phyloP scores from a whole-genome alignment of 2,329 filamentous ascomycete genomes.

The Rhynchosporium secalis region DNA sequence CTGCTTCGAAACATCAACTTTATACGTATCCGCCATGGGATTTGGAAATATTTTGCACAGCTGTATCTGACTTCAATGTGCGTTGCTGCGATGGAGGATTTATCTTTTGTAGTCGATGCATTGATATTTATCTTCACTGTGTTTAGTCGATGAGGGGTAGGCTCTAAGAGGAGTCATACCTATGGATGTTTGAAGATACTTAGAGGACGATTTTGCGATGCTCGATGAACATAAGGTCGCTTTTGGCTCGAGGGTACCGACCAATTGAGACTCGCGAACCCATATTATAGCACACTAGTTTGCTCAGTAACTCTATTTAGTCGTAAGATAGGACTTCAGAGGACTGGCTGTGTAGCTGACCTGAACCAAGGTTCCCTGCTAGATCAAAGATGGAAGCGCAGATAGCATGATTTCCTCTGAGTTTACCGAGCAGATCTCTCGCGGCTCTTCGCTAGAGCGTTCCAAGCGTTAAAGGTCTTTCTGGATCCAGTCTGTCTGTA shows the following conservation, averaged over 20 bases:
- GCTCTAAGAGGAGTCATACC: not conserved
- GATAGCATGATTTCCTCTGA: constrained; percentile 77
- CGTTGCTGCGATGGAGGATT: constrained; percentile 11
- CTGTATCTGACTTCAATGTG: constrained; percentile 35
- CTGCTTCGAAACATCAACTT: constrained; percentile 45
- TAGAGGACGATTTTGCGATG: constrained; percentile 48
- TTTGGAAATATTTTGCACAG: constrained; percentile 43
- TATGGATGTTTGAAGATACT: not conserved
- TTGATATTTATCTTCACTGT: no score
- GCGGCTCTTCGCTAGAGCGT: constrained; percentile 45
- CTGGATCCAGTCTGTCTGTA: constrained; percentile 53
- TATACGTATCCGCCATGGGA: constrained; percentile 42
- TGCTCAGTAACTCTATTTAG: constrained; percentile 44
- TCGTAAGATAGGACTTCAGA: not conserved
- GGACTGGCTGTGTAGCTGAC: not conserved
- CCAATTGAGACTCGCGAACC: constrained; percentile 46
- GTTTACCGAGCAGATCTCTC: constrained; percentile 72
- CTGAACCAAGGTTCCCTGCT: constrained; percentile 72
- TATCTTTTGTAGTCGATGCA: constrained; percentile 5
- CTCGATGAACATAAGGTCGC: constrained; percentile 69
- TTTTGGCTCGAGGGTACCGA: constrained; percentile 45
- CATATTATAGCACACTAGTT: constrained; percentile 49
- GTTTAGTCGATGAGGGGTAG: not conserved
- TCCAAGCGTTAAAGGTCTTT: constrained; percentile 48
- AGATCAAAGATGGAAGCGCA: constrained; percentile 90